A percentile compares a stretch with the other conserved stretches of the same genome.
Evolutionary conservation across 495 filamentous ascomycete species (phyloP).

Genomic region (Letharia columbiana): DNA sequence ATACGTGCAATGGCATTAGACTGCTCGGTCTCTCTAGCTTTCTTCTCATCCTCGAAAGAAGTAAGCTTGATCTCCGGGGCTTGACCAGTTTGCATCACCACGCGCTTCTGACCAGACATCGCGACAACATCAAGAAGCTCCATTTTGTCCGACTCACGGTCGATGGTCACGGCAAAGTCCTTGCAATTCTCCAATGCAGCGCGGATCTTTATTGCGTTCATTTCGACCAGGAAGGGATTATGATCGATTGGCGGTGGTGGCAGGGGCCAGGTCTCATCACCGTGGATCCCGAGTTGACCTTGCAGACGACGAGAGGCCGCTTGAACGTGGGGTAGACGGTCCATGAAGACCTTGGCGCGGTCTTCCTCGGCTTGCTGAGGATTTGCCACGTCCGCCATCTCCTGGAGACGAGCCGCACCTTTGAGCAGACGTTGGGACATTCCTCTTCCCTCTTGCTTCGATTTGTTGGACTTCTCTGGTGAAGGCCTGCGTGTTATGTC

Average conservation of each 20-base stretch:
- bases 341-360: slow-evolving; percentile 9
- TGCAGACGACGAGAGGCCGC: slow-evolving; percentile 14
- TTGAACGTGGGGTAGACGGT: slow-evolving; percentile 11
- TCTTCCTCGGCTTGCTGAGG: slow-evolving; percentile 5
- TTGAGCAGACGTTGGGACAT: background rate
- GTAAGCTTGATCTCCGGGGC: background rate
- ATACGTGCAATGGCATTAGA: background rate
- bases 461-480: background rate
- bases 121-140: slow-evolving; percentile 6
- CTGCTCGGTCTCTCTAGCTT: background rate
- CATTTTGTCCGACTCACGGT: background rate
- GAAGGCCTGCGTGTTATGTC: background rate
- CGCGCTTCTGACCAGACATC: background rate
- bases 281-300: slow-evolving; percentile 5
- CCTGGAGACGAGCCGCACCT: slow-evolving; percentile 10
- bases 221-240: background rate
- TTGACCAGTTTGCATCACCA: background rate
- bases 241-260: background rate
- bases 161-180: slow-evolving; percentile 2
- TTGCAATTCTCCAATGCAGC: slow-evolving; percentile 8
- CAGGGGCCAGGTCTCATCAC: slow-evolving; percentile 6
- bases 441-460: background rate
- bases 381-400: slow-evolving; percentile 12
- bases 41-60: slow-evolving; percentile 1
- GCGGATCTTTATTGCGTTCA: background rate